Base-by-base conservation (phyloP, 1,284 basidiomycete species). In the Rhizoctonia solani region DNA sequence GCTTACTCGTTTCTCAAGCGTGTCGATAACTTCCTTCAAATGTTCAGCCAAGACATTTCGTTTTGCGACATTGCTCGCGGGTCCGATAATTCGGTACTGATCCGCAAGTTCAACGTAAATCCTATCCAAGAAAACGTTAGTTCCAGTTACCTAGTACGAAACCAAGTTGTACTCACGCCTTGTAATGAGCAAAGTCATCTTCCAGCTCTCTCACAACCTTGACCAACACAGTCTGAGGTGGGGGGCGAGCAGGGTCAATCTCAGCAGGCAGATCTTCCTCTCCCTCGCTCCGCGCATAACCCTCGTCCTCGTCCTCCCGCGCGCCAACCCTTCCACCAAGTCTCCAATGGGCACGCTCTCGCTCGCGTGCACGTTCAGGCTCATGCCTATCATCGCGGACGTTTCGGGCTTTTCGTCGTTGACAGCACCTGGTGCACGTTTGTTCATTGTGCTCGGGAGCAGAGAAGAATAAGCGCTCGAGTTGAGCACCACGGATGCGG, bases 131-230 rank as follows among this genome's bases (percentile, higher is more conserved):
- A 73, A 65, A 70, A 71, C 42, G 23, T 61, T 39, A 39, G 29
- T 65, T 27, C 25, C 13, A 58, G n/a, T 27, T 29, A 14, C 30
- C 4, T 11, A 32, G 11, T 9, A 21, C 14, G 5, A 16, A 14
- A n/a, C 32, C 47, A 54, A 32, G 41, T n/a, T 21, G 11, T 25
- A 77, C 84, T 56, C 72, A 94, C 92, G 87, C 85, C 77, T 92
- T 93, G 76, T 92, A 94, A 79, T 95, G 93, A 21, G 84, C 85
- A 74, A 94, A 95, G 75, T 95, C 93, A 72, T 93, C 92, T 75
- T 95, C 93, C 11, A 95, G 81, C 77, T 95, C 93, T 67, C 87
- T 75, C 44, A 95, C 80, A 27, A 95, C 90, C 14, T 89, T 81
- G 29, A 86, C 81, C 4, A 95, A 82, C 3, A 94, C 85, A 0